Evolutionary conservation across 2,329 filamentous ascomycete genomes (phyloP).

Genomic region (Pseudogymnoascus sp.): DNA sequence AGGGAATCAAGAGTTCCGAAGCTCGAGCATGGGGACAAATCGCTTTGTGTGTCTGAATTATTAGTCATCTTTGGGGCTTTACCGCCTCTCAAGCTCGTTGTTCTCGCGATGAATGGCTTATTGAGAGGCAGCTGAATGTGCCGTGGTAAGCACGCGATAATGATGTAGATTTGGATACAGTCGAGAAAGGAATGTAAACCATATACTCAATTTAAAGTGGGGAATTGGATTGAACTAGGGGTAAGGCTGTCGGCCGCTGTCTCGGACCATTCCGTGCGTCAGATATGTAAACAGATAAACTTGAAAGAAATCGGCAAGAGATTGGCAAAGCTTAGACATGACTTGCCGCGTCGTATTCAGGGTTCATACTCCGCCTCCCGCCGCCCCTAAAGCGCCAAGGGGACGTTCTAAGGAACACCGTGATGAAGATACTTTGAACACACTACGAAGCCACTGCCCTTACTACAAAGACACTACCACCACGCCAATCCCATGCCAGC

Average conservation of each 20-base stretch:
- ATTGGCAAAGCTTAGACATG: neutral
- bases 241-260: neutral
- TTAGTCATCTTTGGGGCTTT: neutral
- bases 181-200: neutral
- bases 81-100: neutral
- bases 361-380: neutral
- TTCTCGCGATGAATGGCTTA: neutral
- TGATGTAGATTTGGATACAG: neutral
- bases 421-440: neutral
- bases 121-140: neutral
- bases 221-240: neutral
- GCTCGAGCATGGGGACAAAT: neutral
- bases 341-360: neutral
- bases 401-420: neutral
- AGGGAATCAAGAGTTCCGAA: neutral
- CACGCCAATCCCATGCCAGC: neutral
- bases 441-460: neutral
- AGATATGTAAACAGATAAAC: neutral
- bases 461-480: neutral
- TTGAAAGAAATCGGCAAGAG: neutral
- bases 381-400: neutral
- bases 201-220: neutral
- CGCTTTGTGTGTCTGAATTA: neutral
- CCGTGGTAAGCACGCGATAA: neutral
- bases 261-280: neutral